Base-by-base conservation (phyloP, 148 eudicot species). In the Amaranthus palmeri region DNA sequence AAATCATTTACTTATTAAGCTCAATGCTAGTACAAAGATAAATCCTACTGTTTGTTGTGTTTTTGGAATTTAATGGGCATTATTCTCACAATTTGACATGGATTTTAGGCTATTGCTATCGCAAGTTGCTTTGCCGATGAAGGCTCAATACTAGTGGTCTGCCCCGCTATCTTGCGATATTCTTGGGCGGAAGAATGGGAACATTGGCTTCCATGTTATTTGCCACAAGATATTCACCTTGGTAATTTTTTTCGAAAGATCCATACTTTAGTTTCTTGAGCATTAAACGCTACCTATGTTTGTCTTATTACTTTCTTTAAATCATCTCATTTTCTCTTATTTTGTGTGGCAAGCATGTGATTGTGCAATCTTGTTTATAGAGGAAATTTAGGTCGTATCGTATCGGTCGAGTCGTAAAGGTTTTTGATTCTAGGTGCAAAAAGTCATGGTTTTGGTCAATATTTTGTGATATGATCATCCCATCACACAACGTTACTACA, bases 161-260 rank as follows among this genome's bases (percentile, higher is more conserved):
- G 99, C 81, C 99, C 99, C n/a, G 99, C 99, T 78, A 92, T 96
- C 70, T 81, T 96, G 81, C 79, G 99, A 42, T 87, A 84, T 83
- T 73, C 92, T 58, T 96, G 99, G 99, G 99, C 99, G 62, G 99
- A 96, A 80, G 99, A 96, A 75, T 79, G 90, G 77, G 99, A 96
- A 78, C 97, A 79, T 50, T 96, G 99, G 99, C 89, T 96, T 82
- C 96, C 99, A 14, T 82, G 74, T 72, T 92, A 92, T 84, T 78
- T 86, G 81, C 99, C 99, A 46, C 75, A 90, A 48, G 99, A 96
- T 79, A 88, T 96, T 70, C 97, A 92, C 81, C 88, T 96, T 13
- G 99, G 99, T 95, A 88, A 51, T 75, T 54, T 58, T 68, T 48
- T 71, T 11, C 74, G 25, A 76, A 63, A 43, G 10, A 65, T 60